Conservation (phyloP, 495 filamentous ascomycete genomes). For the Penicillium paxilli region DNA sequence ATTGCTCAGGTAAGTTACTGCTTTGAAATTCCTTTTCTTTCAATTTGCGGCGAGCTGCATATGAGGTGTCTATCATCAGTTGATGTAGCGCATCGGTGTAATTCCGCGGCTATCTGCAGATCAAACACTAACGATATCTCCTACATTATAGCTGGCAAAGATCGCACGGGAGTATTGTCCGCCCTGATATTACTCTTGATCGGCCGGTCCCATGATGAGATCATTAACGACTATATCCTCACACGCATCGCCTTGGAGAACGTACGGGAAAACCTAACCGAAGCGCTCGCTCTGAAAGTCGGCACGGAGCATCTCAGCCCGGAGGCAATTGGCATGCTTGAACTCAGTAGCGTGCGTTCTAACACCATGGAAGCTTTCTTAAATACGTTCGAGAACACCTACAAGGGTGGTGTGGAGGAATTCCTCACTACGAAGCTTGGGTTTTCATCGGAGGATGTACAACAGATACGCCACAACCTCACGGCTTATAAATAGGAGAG, state of each 20-base stretch:
- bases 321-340: slow-evolving; percentile 27
- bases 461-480: slow-evolving; percentile 21
- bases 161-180: slow-evolving; percentile 63
- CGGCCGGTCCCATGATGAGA: slow-evolving; percentile 41
- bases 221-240: slow-evolving; percentile 51
- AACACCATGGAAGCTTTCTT: slow-evolving; percentile 32
- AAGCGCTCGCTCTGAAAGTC: slow-evolving; percentile 17
- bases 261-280: slow-evolving; percentile 22
- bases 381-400: slow-evolving; percentile 24
- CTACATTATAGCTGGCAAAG: slow-evolving; percentile 52
- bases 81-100: neutral
- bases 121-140: slow-evolving; percentile 3
- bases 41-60: neutral
- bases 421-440: slow-evolving; percentile 23
- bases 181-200: slow-evolving; percentile 57
- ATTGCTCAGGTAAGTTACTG: slow-evolving; percentile 58
- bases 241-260: slow-evolving; percentile 31
- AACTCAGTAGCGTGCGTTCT: slow-evolving; percentile 27
- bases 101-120: neutral
- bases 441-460: slow-evolving; percentile 14
- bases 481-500: neutral
- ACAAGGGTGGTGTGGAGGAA: slow-evolving; percentile 19
- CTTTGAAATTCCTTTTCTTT: too few relatives aligned
- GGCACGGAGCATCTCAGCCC: slow-evolving; percentile 22
- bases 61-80: neutral